Percentiles rank a stretch among this genome's conserved stretches.
These are phyloP conservation scores for Ramaria sp. DNA, from an alignment of 768 basidiomycete genomes.

Conservation along the genomic window DNA sequence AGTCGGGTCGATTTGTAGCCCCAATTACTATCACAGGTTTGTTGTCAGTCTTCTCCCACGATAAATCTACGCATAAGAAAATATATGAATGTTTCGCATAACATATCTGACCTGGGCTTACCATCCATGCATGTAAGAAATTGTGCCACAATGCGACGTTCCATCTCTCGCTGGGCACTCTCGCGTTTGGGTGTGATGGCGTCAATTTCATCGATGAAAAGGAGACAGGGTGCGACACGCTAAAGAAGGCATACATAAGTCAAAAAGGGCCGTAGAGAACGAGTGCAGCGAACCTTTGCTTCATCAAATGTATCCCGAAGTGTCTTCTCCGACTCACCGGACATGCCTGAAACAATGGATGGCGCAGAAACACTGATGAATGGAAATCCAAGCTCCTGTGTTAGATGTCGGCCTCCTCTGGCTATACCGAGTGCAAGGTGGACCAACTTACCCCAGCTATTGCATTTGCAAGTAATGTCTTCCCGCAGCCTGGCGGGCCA, in stretches of 20 bases:
- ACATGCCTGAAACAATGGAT: constrained; percentile 95
- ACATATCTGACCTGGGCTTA: constrained; percentile 24
- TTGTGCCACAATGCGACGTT: constrained; percentile 92
- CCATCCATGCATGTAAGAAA: constrained; percentile 99
- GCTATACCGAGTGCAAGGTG: neutral
- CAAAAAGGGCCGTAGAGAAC: neutral
- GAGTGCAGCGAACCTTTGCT: constrained; percentile 58
- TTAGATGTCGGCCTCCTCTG: neutral
- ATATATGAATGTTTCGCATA: neutral
- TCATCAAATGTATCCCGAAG: constrained; percentile 94
- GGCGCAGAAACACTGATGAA: constrained; percentile 95
- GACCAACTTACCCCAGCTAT: constrained; percentile 73
- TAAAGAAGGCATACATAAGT: constrained; percentile 19
- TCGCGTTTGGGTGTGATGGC: constrained; percentile 97
- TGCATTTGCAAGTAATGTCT: constrained; percentile 88
- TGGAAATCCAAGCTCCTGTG: constrained; percentile 80
- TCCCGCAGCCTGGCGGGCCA: constrained; percentile 96
- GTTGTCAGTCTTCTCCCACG: constrained; percentile 90
- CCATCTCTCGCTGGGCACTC: constrained; percentile 98
- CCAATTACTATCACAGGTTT: constrained; percentile 92
- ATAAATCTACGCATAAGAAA: constrained; percentile 55
- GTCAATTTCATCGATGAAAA: constrained; percentile 98
- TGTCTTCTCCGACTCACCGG: constrained; percentile 96
- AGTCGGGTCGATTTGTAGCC: constrained; percentile 93
- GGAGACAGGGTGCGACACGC: constrained; percentile 83